Percentiles rank a stretch among this genome's conserved stretches.
Evolutionary conservation across 768 basidiomycete species (phyloP).

Genomic region (Strobilomyces dryophilus): DNA sequence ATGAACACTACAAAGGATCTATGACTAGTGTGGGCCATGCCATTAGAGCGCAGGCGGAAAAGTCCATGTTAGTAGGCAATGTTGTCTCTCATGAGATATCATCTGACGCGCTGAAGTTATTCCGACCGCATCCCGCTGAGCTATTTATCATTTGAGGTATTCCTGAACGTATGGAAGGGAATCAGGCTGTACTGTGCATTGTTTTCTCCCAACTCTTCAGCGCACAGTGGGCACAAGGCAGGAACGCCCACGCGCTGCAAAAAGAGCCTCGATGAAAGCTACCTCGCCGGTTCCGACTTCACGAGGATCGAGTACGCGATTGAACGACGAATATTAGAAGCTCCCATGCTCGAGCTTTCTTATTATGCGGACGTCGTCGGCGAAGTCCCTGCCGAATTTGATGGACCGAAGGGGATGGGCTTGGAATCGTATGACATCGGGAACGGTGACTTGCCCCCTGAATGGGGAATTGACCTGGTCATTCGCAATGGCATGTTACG

Average conservation of each 20-base stretch:
- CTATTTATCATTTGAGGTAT: constrained; percentile 37
- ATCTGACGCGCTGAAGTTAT: constrained; percentile 19
- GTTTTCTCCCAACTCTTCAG: constrained; percentile 20
- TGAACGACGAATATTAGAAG: constrained; percentile 77
- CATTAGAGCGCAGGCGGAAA: constrained; percentile 53
- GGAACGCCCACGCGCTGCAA: constrained; percentile 1
- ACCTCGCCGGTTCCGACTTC: constrained; percentile 53
- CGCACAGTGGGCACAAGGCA: background rate
- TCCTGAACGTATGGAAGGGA: constrained; percentile 54
- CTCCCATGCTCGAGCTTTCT: constrained; percentile 69
- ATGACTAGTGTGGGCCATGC: constrained; percentile 65
- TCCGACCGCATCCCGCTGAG: constrained; percentile 25
- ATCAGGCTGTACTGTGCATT: constrained; percentile 40
- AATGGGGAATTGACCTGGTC: constrained; percentile 89
- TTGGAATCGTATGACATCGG: constrained; percentile 65
- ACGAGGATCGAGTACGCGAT: constrained; percentile 78
- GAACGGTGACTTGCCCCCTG: constrained; percentile 83
- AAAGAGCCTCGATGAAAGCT: constrained; percentile 47
- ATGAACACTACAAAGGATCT: constrained; percentile 66
- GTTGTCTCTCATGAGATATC: background rate
- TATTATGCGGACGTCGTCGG: constrained; percentile 89
- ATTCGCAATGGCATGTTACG: constrained; percentile 70
- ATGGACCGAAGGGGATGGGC: constrained; percentile 28
- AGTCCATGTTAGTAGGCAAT: constrained; percentile 29
- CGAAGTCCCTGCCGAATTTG: constrained; percentile 48